A percentile compares a stretch with the other conserved stretches of the same genome.
These are phyloP conservation scores for Periconia digitata DNA, from an alignment of 2,329 filamentous ascomycete genomes.

Conservation along the genomic window DNA sequence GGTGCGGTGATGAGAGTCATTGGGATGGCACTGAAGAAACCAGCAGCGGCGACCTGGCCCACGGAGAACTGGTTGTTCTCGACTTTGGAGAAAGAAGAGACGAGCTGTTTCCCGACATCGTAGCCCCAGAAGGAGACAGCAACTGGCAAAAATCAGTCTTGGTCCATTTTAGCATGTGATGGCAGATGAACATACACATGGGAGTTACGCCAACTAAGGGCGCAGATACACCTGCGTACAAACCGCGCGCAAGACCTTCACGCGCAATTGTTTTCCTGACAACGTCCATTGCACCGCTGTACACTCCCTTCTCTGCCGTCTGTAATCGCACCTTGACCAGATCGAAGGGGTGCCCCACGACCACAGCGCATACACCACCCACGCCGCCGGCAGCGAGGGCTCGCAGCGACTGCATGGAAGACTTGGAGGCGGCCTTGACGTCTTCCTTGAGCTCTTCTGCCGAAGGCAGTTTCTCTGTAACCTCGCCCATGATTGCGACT, in stretches of 20 bases:
- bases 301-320: slow-evolving; percentile 92
- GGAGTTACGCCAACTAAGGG: slow-evolving; percentile 94
- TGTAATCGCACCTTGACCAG: slow-evolving; percentile 97
- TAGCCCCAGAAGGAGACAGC: slow-evolving; percentile 80
- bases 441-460: slow-evolving; percentile 55
- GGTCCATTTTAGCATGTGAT: background rate
- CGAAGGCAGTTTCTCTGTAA: slow-evolving; percentile 34
- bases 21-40: slow-evolving; percentile 92
- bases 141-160: slow-evolving; percentile 45
- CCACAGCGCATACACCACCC: slow-evolving; percentile 87
- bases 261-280: slow-evolving; percentile 84
- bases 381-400: slow-evolving; percentile 89
- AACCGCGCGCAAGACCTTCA: slow-evolving; percentile 75
- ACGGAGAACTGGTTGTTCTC: slow-evolving; percentile 75
- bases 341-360: slow-evolving; percentile 95
- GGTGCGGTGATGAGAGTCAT: slow-evolving; percentile 99
- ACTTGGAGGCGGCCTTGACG: slow-evolving; percentile 54
- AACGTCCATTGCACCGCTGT: slow-evolving; percentile 87
- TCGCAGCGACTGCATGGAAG: slow-evolving; percentile 66
- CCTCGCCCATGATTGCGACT: background rate
- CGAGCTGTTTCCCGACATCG: slow-evolving; percentile 89
- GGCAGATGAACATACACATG: slow-evolving; percentile 77
- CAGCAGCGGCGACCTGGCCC: slow-evolving; percentile 84
- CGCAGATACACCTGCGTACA: slow-evolving; percentile 97
- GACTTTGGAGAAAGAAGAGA: slow-evolving; percentile 66